Conservation (phyloP, 805 yeast species). For the Metschnikowia corniflorae region DNA sequence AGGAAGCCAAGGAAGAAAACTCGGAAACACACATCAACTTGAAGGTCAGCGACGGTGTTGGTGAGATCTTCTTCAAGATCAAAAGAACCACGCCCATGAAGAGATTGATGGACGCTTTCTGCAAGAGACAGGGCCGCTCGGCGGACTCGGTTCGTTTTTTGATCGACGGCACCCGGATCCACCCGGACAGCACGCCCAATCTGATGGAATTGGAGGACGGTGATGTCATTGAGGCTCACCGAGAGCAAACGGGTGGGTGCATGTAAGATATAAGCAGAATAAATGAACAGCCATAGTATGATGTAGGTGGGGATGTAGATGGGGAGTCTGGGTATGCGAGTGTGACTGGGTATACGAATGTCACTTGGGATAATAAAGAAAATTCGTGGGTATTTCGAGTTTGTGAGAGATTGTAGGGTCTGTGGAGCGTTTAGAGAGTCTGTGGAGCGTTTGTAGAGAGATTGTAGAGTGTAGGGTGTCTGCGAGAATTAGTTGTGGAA, state of each 20-base stretch:
- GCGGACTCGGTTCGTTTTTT: constrained; percentile 79
- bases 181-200: constrained; percentile 88
- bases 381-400: no score
- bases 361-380: no score
- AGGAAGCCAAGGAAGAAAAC: constrained; percentile 21
- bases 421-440: no score
- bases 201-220: constrained; percentile 92
- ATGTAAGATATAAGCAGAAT: constrained; percentile 6
- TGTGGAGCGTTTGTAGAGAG: no score
- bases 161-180: constrained; percentile 88
- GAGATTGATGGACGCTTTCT: constrained; percentile 96
- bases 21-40: constrained; percentile 74
- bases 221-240: constrained; percentile 94
- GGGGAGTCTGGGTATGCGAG: not conserved
- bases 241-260: constrained; percentile 82
- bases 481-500: no score
- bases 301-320: not conserved
- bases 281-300: not conserved
- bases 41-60: constrained; percentile 89
- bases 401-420: no score
- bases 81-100: constrained; percentile 87
- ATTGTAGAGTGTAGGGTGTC: no score
- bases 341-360: no score
- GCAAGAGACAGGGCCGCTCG: constrained; percentile 94
- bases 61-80: constrained; percentile 94